A percentile compares a stretch with the other conserved stretches of the same genome.
phyloP scores from a whole-genome alignment of 345 rosid genomes.

The Eucalyptus camaldulensis region DNA sequence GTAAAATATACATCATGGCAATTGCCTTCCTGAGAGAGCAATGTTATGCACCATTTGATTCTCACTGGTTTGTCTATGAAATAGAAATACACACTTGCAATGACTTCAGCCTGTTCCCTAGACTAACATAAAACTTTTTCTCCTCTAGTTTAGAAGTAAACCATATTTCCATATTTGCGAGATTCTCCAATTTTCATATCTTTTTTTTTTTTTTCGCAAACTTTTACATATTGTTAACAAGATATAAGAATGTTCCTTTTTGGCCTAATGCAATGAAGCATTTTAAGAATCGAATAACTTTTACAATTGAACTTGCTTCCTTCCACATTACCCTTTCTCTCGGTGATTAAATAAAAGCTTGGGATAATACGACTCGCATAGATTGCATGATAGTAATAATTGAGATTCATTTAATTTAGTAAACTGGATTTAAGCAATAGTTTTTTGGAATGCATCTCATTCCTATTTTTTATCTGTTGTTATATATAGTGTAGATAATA shows the following conservation, averaged over 20 bases:
- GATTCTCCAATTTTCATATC: background rate
- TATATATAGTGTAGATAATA: background rate
- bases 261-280: background rate
- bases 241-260: background rate
- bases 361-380: background rate
- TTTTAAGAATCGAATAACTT: background rate
- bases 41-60: background rate
- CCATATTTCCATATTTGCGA: background rate
- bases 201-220: no score
- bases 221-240: no score
- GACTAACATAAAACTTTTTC: background rate
- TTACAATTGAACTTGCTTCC: background rate
- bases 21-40: fast-evolving
- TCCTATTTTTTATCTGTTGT: background rate
- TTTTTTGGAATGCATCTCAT: background rate
- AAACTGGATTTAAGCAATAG: background rate
- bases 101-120: background rate
- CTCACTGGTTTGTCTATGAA: background rate
- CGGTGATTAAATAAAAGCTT: background rate
- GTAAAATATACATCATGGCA: background rate
- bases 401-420: background rate
- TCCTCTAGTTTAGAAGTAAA: background rate
- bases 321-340: background rate
- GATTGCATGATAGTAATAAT: background rate
- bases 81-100: background rate